Evolutionary conservation across 2,329 filamentous ascomycete genomes (phyloP).

Genomic region (Calcarisporium arbuscula): DNA sequence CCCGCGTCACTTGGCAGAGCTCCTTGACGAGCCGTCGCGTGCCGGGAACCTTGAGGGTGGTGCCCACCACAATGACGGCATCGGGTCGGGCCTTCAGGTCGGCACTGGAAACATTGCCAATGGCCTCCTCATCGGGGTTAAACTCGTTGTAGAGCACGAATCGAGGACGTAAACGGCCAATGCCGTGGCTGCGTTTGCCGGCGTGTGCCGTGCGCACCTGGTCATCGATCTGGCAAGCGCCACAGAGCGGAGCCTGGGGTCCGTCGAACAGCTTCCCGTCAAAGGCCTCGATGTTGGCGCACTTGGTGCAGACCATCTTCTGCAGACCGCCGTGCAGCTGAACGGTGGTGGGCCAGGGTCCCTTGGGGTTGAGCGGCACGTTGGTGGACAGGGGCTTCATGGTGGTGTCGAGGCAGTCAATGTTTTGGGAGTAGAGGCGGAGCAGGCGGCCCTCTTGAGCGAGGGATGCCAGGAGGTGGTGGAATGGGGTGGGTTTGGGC

Average conservation of each 20-base stretch:
- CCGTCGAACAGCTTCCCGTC: constrained; percentile 76
- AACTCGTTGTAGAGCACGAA: constrained; percentile 98
- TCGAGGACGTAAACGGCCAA: constrained; percentile 80
- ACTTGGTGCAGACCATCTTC: constrained; percentile 97
- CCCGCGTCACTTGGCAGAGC: constrained; percentile 80
- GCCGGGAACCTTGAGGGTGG: constrained; percentile 90
- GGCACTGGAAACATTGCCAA: constrained; percentile 80
- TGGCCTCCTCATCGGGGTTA: constrained; percentile 94
- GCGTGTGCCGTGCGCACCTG: constrained; percentile 65
- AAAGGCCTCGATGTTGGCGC: constrained; percentile 69
- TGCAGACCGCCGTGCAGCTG: constrained; percentile 90
- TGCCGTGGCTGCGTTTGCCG: constrained; percentile 87
- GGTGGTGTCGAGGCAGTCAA: constrained; percentile 87
- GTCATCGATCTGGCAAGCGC: constrained; percentile 68
- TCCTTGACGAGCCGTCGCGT: constrained; percentile 85
- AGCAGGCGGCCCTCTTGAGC: constrained; percentile 81
- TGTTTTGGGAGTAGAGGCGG: constrained; percentile 92
- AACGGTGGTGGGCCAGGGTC: constrained; percentile 87
- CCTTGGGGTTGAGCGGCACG: constrained; percentile 75
- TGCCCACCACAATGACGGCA: constrained; percentile 90
- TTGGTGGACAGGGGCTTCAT: constrained; percentile 73
- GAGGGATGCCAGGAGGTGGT: constrained; percentile 86
- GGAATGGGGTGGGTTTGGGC: constrained; percentile 83
- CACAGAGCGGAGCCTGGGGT: constrained; percentile 74
- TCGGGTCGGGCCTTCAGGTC: constrained; percentile 84